These are phyloP conservation scores for Phytophthora cryptogea DNA, from an alignment of 352 stramenopile genomes.

Conservation along the genomic window DNA sequence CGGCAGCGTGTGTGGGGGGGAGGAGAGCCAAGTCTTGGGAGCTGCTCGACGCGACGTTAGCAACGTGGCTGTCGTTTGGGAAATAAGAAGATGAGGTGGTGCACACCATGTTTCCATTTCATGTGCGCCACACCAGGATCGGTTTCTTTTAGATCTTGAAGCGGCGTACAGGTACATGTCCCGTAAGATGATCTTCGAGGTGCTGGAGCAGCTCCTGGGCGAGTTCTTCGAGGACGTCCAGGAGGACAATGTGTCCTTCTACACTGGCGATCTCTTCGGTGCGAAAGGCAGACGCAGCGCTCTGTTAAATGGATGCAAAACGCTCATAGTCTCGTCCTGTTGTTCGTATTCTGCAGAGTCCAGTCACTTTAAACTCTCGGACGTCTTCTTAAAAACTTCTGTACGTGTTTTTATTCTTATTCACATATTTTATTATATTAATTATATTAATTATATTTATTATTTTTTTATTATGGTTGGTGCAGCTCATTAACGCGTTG, in stretches of 20 bases:
- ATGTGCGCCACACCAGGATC: slow-evolving; percentile 11
- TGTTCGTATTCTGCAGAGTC: slow-evolving; percentile 37
- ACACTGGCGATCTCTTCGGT: slow-evolving; percentile 79
- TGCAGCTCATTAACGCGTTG: slow-evolving; percentile 63
- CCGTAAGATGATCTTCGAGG: slow-evolving; percentile 52
- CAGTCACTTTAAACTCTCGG: slow-evolving; percentile 63
- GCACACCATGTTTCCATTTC: slow-evolving; percentile 2
- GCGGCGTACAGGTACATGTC: slow-evolving; percentile 1
- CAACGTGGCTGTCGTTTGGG: slow-evolving; percentile 8
- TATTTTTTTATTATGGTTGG: not conserved
- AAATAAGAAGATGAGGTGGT: not conserved
- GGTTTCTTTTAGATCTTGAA: not conserved
- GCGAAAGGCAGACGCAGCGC: not conserved
- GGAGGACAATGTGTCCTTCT: slow-evolving; percentile 64
- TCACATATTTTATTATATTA: not conserved
- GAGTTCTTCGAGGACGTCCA: slow-evolving; percentile 73
- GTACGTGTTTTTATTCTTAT: slow-evolving; percentile 22
- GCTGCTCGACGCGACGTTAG: slow-evolving; percentile 19
- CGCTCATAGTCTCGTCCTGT: slow-evolving; percentile 1
- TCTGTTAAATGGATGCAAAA: not conserved
- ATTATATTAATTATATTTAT: not conserved
- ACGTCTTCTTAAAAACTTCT: slow-evolving; percentile 70
- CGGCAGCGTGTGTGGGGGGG: slow-evolving; percentile 3
- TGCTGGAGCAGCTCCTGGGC: slow-evolving; percentile 53
- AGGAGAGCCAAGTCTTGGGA: not conserved